Conservation (phyloP, 306 rosid genomes). For the Lathyrus aphaca region DNA sequence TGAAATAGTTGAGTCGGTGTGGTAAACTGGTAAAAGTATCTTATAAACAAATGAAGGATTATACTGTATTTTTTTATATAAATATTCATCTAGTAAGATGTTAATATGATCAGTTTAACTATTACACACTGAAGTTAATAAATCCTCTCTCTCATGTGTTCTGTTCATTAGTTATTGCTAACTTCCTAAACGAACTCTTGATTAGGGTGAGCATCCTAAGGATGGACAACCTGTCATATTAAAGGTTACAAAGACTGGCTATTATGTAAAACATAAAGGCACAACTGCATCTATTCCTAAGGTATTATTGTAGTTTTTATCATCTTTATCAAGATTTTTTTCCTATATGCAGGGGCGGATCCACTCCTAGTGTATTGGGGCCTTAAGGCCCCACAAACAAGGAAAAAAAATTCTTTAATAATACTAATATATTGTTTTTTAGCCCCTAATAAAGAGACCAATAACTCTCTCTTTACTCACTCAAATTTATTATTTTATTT, state of each 20-base stretch:
- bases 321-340: constrained; percentile 12
- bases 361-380: too few species aligned
- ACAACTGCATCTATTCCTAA: constrained; percentile 60
- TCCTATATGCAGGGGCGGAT: background rate
- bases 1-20: background rate
- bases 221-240: constrained; percentile 78
- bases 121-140: constrained; percentile 23
- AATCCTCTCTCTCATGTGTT: background rate
- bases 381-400: too few species aligned
- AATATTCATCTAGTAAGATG: background rate
- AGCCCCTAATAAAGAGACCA: too few species aligned
- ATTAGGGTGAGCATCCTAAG: constrained; percentile 82
- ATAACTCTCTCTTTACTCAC: too few species aligned
- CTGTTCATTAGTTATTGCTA: constrained; percentile 15
- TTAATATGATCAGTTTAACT: background rate
- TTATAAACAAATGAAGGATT: background rate
- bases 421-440: too few species aligned
- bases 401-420: too few species aligned
- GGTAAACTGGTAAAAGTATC: background rate
- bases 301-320: constrained; percentile 51
- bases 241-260: constrained; percentile 65
- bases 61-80: background rate
- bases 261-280: constrained; percentile 62
- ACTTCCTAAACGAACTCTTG: constrained; percentile 34
- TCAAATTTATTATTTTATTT: too few species aligned